Percentiles rank a stretch among this genome's conserved stretches.
Evolutionary conservation across 345 rosid species (phyloP).

Genomic region (Rhodomyrtus tomentosa): DNA sequence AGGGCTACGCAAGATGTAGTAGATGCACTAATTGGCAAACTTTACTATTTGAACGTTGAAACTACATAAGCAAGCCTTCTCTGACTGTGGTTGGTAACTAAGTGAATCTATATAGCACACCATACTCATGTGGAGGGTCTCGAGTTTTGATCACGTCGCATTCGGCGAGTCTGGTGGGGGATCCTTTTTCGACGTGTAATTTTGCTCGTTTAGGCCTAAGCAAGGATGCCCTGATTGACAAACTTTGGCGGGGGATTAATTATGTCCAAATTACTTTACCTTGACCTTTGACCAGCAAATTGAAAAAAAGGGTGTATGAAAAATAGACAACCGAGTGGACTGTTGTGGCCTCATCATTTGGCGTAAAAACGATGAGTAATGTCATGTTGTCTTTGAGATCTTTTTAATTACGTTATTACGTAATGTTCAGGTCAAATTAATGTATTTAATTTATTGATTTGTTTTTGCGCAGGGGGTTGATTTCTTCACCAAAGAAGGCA

Average conservation of each 20-base stretch:
- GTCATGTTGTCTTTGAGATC: not conserved
- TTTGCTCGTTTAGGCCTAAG: not conserved
- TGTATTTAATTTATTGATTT: not conserved
- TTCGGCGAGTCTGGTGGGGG: not conserved
- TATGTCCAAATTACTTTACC: not conserved
- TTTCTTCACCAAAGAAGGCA: conserved; percentile 65
- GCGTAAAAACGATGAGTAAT: not conserved
- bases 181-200: not conserved
- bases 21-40: too few relatives aligned
- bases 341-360: not conserved
- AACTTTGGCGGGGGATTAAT: not conserved
- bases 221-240: not conserved
- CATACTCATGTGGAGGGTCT: not conserved
- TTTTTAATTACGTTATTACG: not conserved
- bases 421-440: not conserved
- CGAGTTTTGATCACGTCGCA: not conserved
- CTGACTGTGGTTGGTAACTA: too few relatives aligned
- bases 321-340: not conserved
- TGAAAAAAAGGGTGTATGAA: not conserved
- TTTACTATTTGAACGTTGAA: too few relatives aligned
- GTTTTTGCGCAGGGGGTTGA: conserved; percentile 34
- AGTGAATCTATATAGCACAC: not conserved
- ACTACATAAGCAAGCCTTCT: too few relatives aligned
- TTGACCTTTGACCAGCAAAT: not conserved
- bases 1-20: too few relatives aligned